Percentiles rank a stretch among this genome's conserved stretches.
Conservation (phyloP, 257 asterid species). For the Paraleonurus japonicus region DNA sequence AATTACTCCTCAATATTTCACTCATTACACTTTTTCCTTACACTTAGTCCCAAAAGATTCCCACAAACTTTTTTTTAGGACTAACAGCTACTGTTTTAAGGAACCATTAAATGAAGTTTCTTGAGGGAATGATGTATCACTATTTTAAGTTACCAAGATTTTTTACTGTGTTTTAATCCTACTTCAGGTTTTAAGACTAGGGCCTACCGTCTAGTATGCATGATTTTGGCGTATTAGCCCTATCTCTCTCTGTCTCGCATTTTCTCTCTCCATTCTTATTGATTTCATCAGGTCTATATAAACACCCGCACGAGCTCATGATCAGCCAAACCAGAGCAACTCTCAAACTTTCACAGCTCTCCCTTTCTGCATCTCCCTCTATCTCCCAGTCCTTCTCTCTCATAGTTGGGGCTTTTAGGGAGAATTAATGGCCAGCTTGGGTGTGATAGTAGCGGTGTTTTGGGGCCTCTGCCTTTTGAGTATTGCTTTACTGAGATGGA, state of each 20-base stretch:
- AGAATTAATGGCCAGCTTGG: slow-evolving; percentile 69
- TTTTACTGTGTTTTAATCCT: slow-evolving; percentile 25
- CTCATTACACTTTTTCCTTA: no score
- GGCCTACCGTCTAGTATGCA: slow-evolving; percentile 44
- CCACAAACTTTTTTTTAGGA: no score
- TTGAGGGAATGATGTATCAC: not conserved
- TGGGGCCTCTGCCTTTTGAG: slow-evolving; percentile 68
- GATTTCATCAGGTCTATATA: slow-evolving; percentile 58
- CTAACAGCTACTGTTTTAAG: slow-evolving; percentile 10
- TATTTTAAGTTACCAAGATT: slow-evolving; percentile 12
- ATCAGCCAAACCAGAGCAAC: slow-evolving; percentile 50
- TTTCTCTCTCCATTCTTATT: slow-evolving; percentile 26
- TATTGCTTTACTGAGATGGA: slow-evolving; percentile 82
- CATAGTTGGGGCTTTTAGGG: slow-evolving; percentile 43
- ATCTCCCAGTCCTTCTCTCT: slow-evolving; percentile 26
- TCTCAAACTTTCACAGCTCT: slow-evolving; percentile 48
- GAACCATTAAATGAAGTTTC: slow-evolving; percentile 21
- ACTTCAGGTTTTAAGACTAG: slow-evolving; percentile 32
- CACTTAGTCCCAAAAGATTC: no score
- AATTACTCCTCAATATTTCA: no score
- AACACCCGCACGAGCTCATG: slow-evolving; percentile 75
- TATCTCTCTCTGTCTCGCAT: slow-evolving; percentile 11
- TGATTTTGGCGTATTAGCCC: slow-evolving; percentile 64
- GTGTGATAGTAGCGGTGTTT: slow-evolving; percentile 47
- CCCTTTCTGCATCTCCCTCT: slow-evolving; percentile 28